Conservation (phyloP, 768 basidiomycete species). For the Mycena haematopus region DNA sequence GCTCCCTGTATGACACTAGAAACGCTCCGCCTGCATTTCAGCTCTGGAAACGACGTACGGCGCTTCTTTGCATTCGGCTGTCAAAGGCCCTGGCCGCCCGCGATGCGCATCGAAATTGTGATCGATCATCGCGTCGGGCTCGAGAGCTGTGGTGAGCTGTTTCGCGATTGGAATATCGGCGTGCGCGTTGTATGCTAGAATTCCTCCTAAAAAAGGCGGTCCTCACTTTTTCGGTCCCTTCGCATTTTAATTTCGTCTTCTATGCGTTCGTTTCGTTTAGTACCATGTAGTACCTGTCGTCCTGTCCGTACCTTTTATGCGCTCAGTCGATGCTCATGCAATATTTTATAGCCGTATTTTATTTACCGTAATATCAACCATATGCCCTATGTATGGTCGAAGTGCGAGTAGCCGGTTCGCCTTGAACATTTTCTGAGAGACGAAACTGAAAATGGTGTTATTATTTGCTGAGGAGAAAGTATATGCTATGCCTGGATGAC, state of each 20-base stretch:
- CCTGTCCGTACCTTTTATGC: background rate
- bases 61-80: conserved; percentile 7
- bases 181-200: background rate
- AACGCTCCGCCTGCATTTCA: conserved; percentile 3
- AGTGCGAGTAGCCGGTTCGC: too few relatives aligned
- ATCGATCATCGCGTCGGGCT: background rate
- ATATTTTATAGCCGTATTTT: background rate
- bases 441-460: too few relatives aligned
- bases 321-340: background rate
- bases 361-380: too few relatives aligned
- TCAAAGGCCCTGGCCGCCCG: background rate
- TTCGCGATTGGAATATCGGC: background rate
- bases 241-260: background rate
- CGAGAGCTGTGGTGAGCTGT: background rate
- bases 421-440: too few relatives aligned
- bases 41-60: background rate
- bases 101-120: background rate
- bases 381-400: too few relatives aligned
- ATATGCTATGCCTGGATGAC: background rate
- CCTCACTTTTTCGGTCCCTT: background rate
- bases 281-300: too few relatives aligned
- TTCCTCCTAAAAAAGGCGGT: background rate
- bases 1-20: background rate
- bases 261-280: background rate
- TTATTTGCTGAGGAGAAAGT: background rate